phyloP scores from a whole-genome alignment of 345 rosid genomes.

The Carallia pectinifolia region DNA sequence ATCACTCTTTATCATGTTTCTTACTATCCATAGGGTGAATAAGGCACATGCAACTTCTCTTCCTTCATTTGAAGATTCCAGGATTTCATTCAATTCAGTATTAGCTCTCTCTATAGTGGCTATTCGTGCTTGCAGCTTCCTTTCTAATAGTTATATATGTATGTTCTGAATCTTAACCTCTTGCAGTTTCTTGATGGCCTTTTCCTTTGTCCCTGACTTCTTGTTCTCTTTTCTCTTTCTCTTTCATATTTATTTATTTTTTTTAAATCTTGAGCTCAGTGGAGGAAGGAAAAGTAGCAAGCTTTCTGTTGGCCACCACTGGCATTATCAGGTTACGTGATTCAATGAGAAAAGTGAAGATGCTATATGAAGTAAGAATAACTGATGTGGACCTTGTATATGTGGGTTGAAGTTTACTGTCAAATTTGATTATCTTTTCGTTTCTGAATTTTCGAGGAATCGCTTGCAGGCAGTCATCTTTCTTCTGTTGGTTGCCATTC shows the following conservation, averaged over 20 bases:
- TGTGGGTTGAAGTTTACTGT: background rate
- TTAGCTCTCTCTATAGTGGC: slow-evolving; percentile 48
- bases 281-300: slow-evolving; percentile 96
- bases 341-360: slow-evolving; percentile 53
- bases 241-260: background rate
- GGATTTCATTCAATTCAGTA: slow-evolving; percentile 43
- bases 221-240: background rate
- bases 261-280: slow-evolving; percentile 44
- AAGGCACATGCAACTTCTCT: slow-evolving; percentile 27
- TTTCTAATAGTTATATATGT: slow-evolving; percentile 91
- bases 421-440: slow-evolving; percentile 6
- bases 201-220: slow-evolving; percentile 16
- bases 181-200: slow-evolving; percentile 5
- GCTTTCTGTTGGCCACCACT: slow-evolving; percentile 82
- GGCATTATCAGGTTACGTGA: slow-evolving; percentile 61
- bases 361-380: slow-evolving; percentile 60
- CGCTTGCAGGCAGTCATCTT: slow-evolving; percentile 62
- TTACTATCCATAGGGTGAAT: slow-evolving; percentile 39
- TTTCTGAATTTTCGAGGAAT: slow-evolving; percentile 19
- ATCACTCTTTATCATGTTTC: slow-evolving; percentile 50
- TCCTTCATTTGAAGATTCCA: slow-evolving; percentile 30
- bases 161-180: slow-evolving; percentile 37
- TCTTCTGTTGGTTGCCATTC: slow-evolving; percentile 55
- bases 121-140: slow-evolving; percentile 82
- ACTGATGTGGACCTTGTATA: slow-evolving; percentile 3